A percentile compares a stretch with the other conserved stretches of the same genome.
phyloP scores from a whole-genome alignment of 2,329 filamentous ascomycete genomes.

The Ilyonectria destructans region DNA sequence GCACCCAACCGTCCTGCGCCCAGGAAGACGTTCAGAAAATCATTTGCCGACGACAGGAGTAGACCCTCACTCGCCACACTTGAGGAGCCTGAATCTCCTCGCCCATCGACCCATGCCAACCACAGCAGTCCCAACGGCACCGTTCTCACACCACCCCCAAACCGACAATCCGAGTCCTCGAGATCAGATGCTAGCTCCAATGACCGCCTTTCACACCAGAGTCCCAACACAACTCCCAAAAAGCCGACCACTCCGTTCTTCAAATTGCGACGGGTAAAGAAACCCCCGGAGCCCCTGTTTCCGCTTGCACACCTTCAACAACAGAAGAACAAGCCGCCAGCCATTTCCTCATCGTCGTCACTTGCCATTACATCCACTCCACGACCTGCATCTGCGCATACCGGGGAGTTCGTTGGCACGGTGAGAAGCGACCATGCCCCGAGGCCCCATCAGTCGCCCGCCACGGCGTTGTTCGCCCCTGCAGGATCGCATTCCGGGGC shows the following conservation, averaged over 20 bases:
- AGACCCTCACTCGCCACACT: constrained; percentile 59
- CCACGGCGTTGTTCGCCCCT: constrained; percentile 64
- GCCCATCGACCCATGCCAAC: constrained; percentile 51
- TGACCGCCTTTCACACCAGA: constrained; percentile 73
- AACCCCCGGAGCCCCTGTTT: constrained; percentile 84
- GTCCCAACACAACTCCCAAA: constrained; percentile 74
- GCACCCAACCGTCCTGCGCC: constrained; percentile 33
- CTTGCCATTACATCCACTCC: constrained; percentile 55
- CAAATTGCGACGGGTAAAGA: constrained; percentile 83
- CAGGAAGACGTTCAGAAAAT: constrained; percentile 52
- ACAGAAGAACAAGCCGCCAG: constrained; percentile 70
- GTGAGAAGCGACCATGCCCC: constrained; percentile 38
- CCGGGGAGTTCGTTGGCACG: constrained; percentile 46
- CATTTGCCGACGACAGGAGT: constrained; percentile 62
- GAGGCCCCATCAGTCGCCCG: constrained; percentile 58
- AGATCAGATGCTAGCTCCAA: constrained; percentile 88
- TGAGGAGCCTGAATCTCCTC: constrained; percentile 68
- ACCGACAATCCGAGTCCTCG: constrained; percentile 80
- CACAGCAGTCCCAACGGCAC: constrained; percentile 49
- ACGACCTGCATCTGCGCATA: constrained; percentile 56
- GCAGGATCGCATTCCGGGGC: constrained; percentile 68
- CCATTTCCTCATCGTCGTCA: constrained; percentile 61
- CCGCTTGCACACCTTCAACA: constrained; percentile 89
- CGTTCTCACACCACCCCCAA: constrained; percentile 66
- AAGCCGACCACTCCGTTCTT: constrained; percentile 84